Percentiles rank a stretch among this genome's conserved stretches.
Evolutionary conservation across 495 filamentous ascomycete genomes (phyloP).

Genomic region (Glarea lozoyensis): DNA sequence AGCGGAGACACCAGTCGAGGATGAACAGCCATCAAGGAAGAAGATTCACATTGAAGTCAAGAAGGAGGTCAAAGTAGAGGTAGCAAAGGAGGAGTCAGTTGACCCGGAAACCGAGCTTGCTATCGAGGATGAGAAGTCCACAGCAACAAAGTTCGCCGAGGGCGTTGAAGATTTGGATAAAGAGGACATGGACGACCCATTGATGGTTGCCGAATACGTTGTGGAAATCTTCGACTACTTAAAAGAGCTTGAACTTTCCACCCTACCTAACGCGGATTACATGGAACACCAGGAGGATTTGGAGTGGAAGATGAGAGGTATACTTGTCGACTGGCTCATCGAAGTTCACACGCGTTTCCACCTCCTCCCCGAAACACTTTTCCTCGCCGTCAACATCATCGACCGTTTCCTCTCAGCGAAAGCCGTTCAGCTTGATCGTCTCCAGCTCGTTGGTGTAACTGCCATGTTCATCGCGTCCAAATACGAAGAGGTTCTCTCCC

Average conservation of each 20-base stretch:
- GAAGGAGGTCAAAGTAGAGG: constrained; percentile 18
- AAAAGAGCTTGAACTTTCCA: constrained; percentile 71
- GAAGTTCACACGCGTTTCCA: constrained; percentile 97
- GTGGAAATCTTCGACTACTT: constrained; percentile 97
- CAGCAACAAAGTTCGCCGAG: constrained; percentile 28
- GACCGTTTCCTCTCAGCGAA: constrained; percentile 93
- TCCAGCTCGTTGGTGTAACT: constrained; percentile 93
- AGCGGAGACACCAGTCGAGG: constrained; percentile 51
- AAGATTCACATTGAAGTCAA: constrained; percentile 30
- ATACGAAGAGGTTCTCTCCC: constrained; percentile 95
- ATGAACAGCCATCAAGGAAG: constrained; percentile 42
- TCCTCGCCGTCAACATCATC: constrained; percentile 95
- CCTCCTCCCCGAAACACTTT: constrained; percentile 93
- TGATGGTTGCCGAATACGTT: constrained; percentile 98
- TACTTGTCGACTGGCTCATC: constrained; percentile 96
- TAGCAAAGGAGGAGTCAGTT: constrained; percentile 12
- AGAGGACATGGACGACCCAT: constrained; percentile 84
- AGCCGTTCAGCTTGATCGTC: constrained; percentile 86
- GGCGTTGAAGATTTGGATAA: constrained; percentile 62
- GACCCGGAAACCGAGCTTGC: constrained; percentile 7
- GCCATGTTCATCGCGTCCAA: constrained; percentile 99
- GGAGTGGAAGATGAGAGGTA: constrained; percentile 97
- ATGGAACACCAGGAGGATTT: constrained; percentile 89
- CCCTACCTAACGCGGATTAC: constrained; percentile 84
- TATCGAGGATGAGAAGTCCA: constrained; percentile 24